Percentiles rank a stretch among this genome's conserved stretches.
phyloP scores from a whole-genome alignment of 1,284 basidiomycete genomes.

The Tilletiaria anomala region DNA sequence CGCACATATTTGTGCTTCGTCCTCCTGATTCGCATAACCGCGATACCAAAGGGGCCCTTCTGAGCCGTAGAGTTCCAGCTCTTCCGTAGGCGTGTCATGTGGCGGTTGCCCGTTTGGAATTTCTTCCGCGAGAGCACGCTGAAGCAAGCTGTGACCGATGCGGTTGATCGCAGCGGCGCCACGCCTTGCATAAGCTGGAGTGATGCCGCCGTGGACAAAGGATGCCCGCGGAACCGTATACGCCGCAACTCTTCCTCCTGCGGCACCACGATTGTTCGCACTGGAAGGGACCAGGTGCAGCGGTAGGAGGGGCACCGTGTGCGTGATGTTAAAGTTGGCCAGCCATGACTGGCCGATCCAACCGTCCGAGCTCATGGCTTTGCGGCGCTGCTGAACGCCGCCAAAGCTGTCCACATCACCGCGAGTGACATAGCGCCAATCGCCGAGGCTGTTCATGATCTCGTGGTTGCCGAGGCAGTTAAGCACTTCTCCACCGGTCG shows the following conservation, averaged over 20 bases:
- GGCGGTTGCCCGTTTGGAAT: slow-evolving; percentile 10
- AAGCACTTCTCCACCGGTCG: slow-evolving; percentile 18
- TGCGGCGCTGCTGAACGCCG: slow-evolving; percentile 11
- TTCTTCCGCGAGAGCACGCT: slow-evolving; percentile 12
- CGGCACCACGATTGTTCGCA: no score
- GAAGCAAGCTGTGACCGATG: slow-evolving; percentile 15
- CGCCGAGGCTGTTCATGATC: slow-evolving; percentile 39
- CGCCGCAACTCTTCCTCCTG: no score
- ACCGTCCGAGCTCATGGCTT: slow-evolving; percentile 40
- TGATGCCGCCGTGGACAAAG: slow-evolving; percentile 38
- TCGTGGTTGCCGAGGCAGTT: slow-evolving; percentile 28
- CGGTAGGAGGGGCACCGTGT: slow-evolving; percentile 15
- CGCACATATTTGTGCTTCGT: slow-evolving; percentile 8
- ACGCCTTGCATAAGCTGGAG: slow-evolving; percentile 14
- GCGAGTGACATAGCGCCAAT: slow-evolving; percentile 42
- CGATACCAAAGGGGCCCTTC: slow-evolving; percentile 36
- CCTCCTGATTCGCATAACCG: slow-evolving; percentile 23
- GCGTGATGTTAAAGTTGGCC: slow-evolving; percentile 19
- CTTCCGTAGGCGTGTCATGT: slow-evolving; percentile 10
- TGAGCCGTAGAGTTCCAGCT: slow-evolving; percentile 15
- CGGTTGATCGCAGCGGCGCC: slow-evolving; percentile 22
- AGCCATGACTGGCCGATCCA: slow-evolving; percentile 35
- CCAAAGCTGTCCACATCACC: slow-evolving; percentile 40
- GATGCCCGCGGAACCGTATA: slow-evolving; percentile 4
- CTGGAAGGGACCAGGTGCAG: slow-evolving; percentile 3